phyloP scores from a whole-genome alignment of 106 monocot genomes.

The Xerophyta viscosa region DNA sequence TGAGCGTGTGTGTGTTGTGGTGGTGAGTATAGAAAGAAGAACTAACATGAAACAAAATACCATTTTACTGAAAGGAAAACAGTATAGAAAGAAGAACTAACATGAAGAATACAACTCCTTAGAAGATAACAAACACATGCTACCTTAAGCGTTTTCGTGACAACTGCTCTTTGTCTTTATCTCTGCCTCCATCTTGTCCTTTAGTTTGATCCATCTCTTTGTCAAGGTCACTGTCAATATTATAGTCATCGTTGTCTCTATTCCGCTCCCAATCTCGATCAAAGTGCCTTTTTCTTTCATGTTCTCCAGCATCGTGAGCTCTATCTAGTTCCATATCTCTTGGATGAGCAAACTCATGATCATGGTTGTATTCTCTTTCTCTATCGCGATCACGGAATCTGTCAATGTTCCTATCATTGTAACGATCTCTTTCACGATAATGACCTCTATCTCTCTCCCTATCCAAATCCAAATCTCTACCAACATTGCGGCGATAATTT shows the following conservation, averaged over 20 bases:
- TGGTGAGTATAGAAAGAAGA: too few relatives aligned
- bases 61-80: not conserved
- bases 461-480: conserved; percentile 42
- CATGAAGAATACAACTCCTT: not conserved
- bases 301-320: conserved; percentile 30
- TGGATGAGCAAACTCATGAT: conserved; percentile 34
- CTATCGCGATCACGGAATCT: conserved; percentile 41
- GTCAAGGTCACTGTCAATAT: conserved; percentile 44
- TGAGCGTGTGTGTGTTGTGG: not conserved
- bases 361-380: conserved; percentile 46
- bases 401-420: conserved; percentile 44
- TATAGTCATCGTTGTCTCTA: too few relatives aligned
- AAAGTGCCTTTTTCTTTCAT: conserved; percentile 23
- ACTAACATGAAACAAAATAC: not conserved
- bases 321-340: conserved; percentile 38
- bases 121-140: not conserved
- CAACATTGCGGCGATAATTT: conserved; percentile 36
- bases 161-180: conserved; percentile 34
- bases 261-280: conserved; percentile 51
- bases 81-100: not conserved
- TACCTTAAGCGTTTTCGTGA: conserved; percentile 48
- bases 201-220: conserved; percentile 29
- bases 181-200: conserved; percentile 45
- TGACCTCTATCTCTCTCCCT: conserved; percentile 52
- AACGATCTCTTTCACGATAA: conserved; percentile 42